A percentile compares a stretch with the other conserved stretches of the same genome.
Conservation (phyloP, 2,329 filamentous ascomycete genomes). For the Botrytis porri region DNA sequence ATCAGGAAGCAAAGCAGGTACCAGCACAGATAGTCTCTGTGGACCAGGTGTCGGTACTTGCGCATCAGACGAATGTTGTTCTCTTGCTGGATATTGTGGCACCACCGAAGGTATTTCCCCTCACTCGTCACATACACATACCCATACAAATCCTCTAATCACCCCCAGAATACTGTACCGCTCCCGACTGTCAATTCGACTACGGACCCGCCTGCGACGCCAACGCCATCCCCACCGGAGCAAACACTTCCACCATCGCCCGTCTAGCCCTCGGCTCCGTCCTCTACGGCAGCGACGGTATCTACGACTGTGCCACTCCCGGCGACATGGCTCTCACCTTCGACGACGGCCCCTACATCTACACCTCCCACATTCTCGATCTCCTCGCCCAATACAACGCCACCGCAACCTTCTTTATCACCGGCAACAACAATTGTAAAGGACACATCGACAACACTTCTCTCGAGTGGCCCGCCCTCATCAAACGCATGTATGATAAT, state of each 20-base stretch:
- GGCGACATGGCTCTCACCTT: slow-evolving; percentile 65
- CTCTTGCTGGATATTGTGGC: slow-evolving; percentile 22
- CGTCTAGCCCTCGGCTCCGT: slow-evolving; percentile 52
- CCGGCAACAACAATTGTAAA: slow-evolving; percentile 48
- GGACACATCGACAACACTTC: slow-evolving; percentile 52
- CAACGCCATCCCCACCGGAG: slow-evolving; percentile 51
- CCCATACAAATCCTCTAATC: not conserved
- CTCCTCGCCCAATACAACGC: slow-evolving; percentile 57
- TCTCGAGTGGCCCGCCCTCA: slow-evolving; percentile 42
- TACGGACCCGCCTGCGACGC: slow-evolving; percentile 49
- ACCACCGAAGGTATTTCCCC: slow-evolving; percentile 2
- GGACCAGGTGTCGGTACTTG: slow-evolving; percentile 20
- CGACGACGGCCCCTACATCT: slow-evolving; percentile 63
- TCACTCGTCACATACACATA: not conserved
- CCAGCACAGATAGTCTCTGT: slow-evolving; percentile 51
- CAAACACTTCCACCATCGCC: slow-evolving; percentile 49
- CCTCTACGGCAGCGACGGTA: slow-evolving; percentile 54
- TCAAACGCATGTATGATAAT: slow-evolving; percentile 37
- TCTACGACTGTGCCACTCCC: slow-evolving; percentile 54
- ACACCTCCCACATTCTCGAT: slow-evolving; percentile 60
- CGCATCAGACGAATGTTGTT: slow-evolving; percentile 23
- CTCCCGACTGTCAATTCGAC: slow-evolving; percentile 24
- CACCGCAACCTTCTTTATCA: slow-evolving; percentile 57
- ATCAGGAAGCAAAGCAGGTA: slow-evolving; percentile 36
- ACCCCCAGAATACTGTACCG: slow-evolving; percentile 25